A percentile compares a stretch with the other conserved stretches of the same genome.
Evolutionary conservation across 352 stramenopile species (phyloP).

Genomic region (Phytophthora rubi): DNA sequence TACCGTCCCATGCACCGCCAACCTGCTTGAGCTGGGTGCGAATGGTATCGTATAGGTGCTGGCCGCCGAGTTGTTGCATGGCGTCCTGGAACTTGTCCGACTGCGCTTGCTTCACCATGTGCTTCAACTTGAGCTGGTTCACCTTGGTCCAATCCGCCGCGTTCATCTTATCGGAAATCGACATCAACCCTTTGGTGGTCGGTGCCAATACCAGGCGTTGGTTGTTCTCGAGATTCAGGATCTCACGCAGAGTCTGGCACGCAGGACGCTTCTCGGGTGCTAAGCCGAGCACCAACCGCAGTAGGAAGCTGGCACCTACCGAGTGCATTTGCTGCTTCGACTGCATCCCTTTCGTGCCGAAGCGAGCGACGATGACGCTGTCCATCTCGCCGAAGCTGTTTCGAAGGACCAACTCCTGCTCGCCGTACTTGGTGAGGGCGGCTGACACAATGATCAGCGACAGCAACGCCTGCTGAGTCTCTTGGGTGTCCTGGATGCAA

Average conservation of each 20-base stretch:
- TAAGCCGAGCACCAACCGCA: slow-evolving; percentile 20
- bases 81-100: slow-evolving; percentile 30
- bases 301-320: slow-evolving; percentile 15
- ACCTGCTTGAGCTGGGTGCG: slow-evolving; percentile 19
- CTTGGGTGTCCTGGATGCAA: slow-evolving; percentile 24
- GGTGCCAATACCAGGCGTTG: slow-evolving; percentile 5
- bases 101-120: slow-evolving; percentile 25
- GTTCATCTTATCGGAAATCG: neutral
- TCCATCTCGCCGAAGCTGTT: slow-evolving; percentile 32
- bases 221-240: slow-evolving; percentile 15
- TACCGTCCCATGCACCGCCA: slow-evolving; percentile 16
- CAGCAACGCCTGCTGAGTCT: slow-evolving; percentile 16
- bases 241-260: slow-evolving; percentile 20
- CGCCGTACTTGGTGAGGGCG: slow-evolving; percentile 26
- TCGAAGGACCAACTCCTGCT: slow-evolving; percentile 18
- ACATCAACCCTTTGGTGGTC: slow-evolving; percentile 8
- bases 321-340: slow-evolving; percentile 23
- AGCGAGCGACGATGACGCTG: slow-evolving; percentile 17
- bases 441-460: slow-evolving; percentile 25
- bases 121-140: slow-evolving; percentile 4
- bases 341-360: slow-evolving; percentile 13
- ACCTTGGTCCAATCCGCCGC: slow-evolving; percentile 10
- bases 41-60: slow-evolving; percentile 28
- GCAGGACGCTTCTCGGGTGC: slow-evolving; percentile 27
- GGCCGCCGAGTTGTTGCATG: slow-evolving; percentile 25